Evolutionary conservation across 2,329 filamentous ascomycete genomes (phyloP), one percentile per base, ranked within the genome.

Genomic region (Sphaerulina vaccinii): DNA sequence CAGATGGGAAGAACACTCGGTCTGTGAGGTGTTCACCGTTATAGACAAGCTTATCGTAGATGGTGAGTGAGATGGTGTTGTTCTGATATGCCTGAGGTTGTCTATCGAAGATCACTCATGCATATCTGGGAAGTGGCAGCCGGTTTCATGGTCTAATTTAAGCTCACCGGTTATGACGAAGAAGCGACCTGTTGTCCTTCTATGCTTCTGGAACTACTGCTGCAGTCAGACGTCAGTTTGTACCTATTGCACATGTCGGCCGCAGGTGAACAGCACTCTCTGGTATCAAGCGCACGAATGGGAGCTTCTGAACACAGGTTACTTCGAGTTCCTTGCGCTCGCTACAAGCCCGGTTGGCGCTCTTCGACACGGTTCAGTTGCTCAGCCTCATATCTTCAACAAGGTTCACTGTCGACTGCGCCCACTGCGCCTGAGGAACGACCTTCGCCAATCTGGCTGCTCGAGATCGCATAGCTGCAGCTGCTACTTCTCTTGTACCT

Each of bases 401-500:
- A 35, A 24, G 21, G 32, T 44, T 27, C 40, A 33, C 45, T 2
- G 35, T 27, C 45, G 35, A 39, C 36, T 48, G 45, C 45, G 45
- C 45, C 45, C 45, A 33, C 45, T 21, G 19, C 23, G 9, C 35
- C 35, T 23, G 19, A 48, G 35, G 23, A 27, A 39, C 16, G 35
- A 32, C 22, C 42, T 32, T 35, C 29, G 42, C 27, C n/a, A n/a
- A n/a, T n/a, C 42, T 33, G 21, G 22, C 42, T 45, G 42, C 16
- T 11, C 42, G 18, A 24, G 39, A 22, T 15, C 15, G n/a, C n/a
- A n/a, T n/a, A n/a, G n/a, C n/a, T n/a, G n/a, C n/a, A n/a, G n/a
- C n/a, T n/a, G n/a, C n/a, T n/a, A n/a, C n/a, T n/a, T n/a, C n/a
- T n/a, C n/a, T n/a, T n/a, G n/a, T n/a, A n/a, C n/a, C n/a, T n/a